A percentile compares a stretch with the other conserved stretches of the same genome.
Conservation (phyloP, 805 yeast species). For the Debaryomyces prosopidis region DNA sequence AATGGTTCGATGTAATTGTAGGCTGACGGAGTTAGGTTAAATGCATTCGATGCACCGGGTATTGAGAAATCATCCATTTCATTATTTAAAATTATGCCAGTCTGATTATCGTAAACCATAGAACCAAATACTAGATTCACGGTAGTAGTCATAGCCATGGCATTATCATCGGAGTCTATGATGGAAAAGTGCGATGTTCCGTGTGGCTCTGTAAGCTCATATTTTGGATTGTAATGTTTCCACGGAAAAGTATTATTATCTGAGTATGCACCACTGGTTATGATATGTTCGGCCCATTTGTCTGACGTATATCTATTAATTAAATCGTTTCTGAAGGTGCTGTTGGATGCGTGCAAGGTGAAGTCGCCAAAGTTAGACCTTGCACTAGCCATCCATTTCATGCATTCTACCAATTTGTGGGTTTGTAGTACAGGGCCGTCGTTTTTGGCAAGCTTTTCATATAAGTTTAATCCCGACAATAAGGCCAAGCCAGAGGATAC, state of each 20-base stretch:
- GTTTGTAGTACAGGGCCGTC: conserved; percentile 34
- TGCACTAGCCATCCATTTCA: conserved; percentile 93
- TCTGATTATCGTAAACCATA: conserved; percentile 70
- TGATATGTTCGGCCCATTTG: conserved; percentile 57
- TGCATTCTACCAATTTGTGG: conserved; percentile 75
- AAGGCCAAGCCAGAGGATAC: conserved; percentile 85
- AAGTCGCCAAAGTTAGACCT: conserved; percentile 84
- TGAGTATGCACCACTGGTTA: conserved; percentile 49
- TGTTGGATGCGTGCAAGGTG: conserved; percentile 15
- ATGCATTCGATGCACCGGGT: conserved; percentile 69
- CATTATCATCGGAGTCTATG: conserved; percentile 71
- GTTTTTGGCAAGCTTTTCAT: conserved; percentile 38
- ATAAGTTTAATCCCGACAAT: conserved; percentile 68
- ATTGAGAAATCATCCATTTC: conserved; percentile 95
- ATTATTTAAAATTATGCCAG: conserved; percentile 83
- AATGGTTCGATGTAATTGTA: conserved; percentile 75
- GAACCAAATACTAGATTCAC: conserved; percentile 85
- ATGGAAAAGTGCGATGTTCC: conserved; percentile 90
- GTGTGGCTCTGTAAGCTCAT: conserved; percentile 73
- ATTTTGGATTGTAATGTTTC: conserved; percentile 77
- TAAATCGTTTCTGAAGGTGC: conserved; percentile 12
- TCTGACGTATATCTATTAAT: conserved; percentile 46
- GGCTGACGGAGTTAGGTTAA: conserved; percentile 76
- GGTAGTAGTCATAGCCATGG: conserved; percentile 87
- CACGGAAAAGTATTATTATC: conserved; percentile 61